phyloP scores from a whole-genome alignment of 768 basidiomycete species.

The Coprinopsis strossmayeri region DNA sequence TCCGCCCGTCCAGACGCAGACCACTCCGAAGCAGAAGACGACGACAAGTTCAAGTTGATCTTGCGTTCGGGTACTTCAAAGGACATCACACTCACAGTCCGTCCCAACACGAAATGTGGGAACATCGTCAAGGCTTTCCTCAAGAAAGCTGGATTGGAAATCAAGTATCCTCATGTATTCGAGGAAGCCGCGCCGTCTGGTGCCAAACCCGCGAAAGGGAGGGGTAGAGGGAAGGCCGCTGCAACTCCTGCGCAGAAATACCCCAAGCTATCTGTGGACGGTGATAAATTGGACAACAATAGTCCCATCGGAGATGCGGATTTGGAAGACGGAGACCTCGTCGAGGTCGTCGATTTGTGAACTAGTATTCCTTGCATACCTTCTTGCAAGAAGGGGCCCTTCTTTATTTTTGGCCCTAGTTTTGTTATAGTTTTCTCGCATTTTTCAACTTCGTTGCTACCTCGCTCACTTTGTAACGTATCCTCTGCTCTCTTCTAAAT shows the following conservation, averaged over 20 bases:
- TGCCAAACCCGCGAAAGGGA: slow-evolving; percentile 21
- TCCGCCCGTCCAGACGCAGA: slow-evolving; percentile 12
- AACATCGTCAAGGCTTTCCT: slow-evolving; percentile 72
- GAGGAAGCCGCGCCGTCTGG: slow-evolving; percentile 13
- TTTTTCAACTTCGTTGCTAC: too few species aligned
- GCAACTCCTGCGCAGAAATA: slow-evolving; percentile 23
- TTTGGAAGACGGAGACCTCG: slow-evolving; percentile 73
- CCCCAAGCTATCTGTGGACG: slow-evolving; percentile 58
- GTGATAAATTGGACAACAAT: slow-evolving; percentile 58
- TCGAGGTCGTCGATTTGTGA: slow-evolving; percentile 63
- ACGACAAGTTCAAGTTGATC: slow-evolving; percentile 58
- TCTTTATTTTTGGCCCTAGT: not conserved
- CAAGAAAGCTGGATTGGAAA: slow-evolving; percentile 55
- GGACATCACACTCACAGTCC: slow-evolving; percentile 60
- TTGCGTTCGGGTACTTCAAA: slow-evolving; percentile 52
- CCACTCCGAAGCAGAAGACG: slow-evolving; percentile 35
- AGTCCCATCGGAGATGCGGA: slow-evolving; percentile 60
- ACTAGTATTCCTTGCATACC: not conserved
- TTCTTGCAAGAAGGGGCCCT: not conserved
- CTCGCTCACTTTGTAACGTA: too few species aligned
- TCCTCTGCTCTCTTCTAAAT: too few species aligned
- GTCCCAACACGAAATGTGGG: slow-evolving; percentile 69
- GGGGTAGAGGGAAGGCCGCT: slow-evolving; percentile 21
- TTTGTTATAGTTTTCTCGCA: not conserved
- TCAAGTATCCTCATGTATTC: slow-evolving; percentile 41